Evolutionary conservation across 371 early-diverging fungal species (phyloP).

Genomic region (Batrachochytrium dendrobatidis): DNA sequence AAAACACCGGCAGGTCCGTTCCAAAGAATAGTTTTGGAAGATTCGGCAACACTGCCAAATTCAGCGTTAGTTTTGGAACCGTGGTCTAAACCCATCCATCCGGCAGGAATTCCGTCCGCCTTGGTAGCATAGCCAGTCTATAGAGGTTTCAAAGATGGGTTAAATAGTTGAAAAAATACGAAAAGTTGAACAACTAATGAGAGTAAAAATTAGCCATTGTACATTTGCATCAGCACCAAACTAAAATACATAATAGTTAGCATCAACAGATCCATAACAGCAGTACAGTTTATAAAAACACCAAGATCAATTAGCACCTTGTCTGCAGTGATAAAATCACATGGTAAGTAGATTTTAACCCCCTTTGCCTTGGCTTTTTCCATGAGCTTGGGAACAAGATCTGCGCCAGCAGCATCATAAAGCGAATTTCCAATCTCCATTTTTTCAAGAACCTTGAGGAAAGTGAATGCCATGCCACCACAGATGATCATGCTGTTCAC

Average conservation of each 20-base stretch:
- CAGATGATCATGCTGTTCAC: slow-evolving; percentile 80
- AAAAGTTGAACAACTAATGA: not conserved
- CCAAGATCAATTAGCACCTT: slow-evolving; percentile 11
- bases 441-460: slow-evolving; percentile 81
- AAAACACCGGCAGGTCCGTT: slow-evolving; percentile 98
- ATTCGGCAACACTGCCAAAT: slow-evolving; percentile 63
- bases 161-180: too few relatives aligned
- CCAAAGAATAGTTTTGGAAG: slow-evolving; percentile 94
- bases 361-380: slow-evolving; percentile 81
- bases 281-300: too few relatives aligned
- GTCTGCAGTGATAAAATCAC: slow-evolving; percentile 84
- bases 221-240: too few relatives aligned
- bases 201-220: too few relatives aligned
- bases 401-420: slow-evolving; percentile 82
- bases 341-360: slow-evolving; percentile 84
- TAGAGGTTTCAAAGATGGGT: not conserved
- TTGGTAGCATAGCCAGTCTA: slow-evolving; percentile 77
- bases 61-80: slow-evolving; percentile 75
- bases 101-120: slow-evolving; percentile 81
- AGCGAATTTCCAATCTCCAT: slow-evolving; percentile 92
- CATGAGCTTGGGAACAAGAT: slow-evolving; percentile 73
- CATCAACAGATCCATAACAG: too few relatives aligned
- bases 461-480: slow-evolving; percentile 98
- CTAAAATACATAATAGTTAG: too few relatives aligned
- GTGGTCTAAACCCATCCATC: slow-evolving; percentile 92